Evolutionary conservation across 2,329 filamentous ascomycete species (phyloP).

Genomic region (Aplosporella prunicola): DNA sequence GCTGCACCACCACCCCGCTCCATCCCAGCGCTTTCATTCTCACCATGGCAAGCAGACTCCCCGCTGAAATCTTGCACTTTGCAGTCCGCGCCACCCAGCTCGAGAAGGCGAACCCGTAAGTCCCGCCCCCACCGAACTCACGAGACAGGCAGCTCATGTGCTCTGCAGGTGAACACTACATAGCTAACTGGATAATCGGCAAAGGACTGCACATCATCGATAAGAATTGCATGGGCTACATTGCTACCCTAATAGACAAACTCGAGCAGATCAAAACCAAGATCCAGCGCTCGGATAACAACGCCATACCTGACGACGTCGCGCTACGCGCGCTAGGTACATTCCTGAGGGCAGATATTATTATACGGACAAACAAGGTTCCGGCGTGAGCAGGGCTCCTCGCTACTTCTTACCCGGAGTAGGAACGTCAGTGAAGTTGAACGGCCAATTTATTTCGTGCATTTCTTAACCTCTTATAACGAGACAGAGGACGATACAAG

Average conservation of each 20-base stretch:
- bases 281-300: conserved; percentile 62
- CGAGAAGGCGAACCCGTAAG: too few species aligned
- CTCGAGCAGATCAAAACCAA: conserved; percentile 66
- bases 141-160: conserved; percentile 12
- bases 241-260: conserved; percentile 78
- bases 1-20: background rate
- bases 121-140: too few species aligned
- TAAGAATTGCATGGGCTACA: conserved; percentile 70
- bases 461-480: too few species aligned
- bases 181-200: conserved; percentile 81
- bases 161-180: conserved; percentile 70
- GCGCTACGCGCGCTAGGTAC: conserved; percentile 81
- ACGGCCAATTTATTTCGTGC: conserved; percentile 92
- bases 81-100: conserved; percentile 76
- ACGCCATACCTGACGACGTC: conserved; percentile 74
- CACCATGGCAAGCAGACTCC: conserved; percentile 62
- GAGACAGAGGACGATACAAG: too few species aligned
- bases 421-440: conserved; percentile 46
- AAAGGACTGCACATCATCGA: conserved; percentile 70
- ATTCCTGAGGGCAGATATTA: conserved; percentile 72
- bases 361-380: conserved; percentile 72
- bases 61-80: conserved; percentile 77
- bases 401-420: conserved; percentile 1
- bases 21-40: background rate
- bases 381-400: conserved; percentile 49